These are phyloP conservation scores for Nidula niveotomentosa DNA, from an alignment of 1,284 basidiomycete species.

Conservation along the genomic window DNA sequence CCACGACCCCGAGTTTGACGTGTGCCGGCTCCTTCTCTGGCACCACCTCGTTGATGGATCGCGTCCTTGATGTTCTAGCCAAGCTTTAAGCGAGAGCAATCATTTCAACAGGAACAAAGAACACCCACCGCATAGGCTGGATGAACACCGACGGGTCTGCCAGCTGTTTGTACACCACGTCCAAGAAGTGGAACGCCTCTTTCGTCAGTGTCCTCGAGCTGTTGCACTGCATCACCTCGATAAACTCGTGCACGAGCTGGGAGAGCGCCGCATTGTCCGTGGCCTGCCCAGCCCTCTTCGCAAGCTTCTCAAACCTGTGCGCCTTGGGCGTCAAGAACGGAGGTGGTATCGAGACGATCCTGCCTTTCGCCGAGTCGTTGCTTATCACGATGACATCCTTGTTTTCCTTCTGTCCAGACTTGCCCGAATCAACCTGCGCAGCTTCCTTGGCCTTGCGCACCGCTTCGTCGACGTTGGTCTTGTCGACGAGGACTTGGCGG, in stretches of 20 bases:
- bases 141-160: slow-evolving; percentile 61
- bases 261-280: slow-evolving; percentile 55
- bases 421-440: slow-evolving; percentile 25
- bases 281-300: slow-evolving; percentile 39
- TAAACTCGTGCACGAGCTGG: slow-evolving; percentile 54
- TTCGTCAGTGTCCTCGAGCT: slow-evolving; percentile 66
- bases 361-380: slow-evolving; percentile 36
- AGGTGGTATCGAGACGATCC: slow-evolving; percentile 21
- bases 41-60: slow-evolving; percentile 28
- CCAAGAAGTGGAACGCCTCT: slow-evolving; percentile 69
- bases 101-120: not conserved
- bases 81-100: not conserved
- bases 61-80: slow-evolving; percentile 38
- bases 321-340: slow-evolving; percentile 49
- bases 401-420: slow-evolving; percentile 8
- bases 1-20: slow-evolving; percentile 58
- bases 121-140: slow-evolving; percentile 45
- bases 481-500: slow-evolving; percentile 48
- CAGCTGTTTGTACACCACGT: slow-evolving; percentile 66
- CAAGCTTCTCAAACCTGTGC: slow-evolving; percentile 45
- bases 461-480: slow-evolving; percentile 40
- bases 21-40: slow-evolving; percentile 39
- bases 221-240: slow-evolving; percentile 56
- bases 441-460: slow-evolving; percentile 28
- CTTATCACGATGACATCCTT: slow-evolving; percentile 47